Percentiles rank a stretch among this genome's conserved stretches.
These are phyloP conservation scores for Metschnikowia continentalis DNA, from an alignment of 805 yeast species.

Conservation along the genomic window DNA sequence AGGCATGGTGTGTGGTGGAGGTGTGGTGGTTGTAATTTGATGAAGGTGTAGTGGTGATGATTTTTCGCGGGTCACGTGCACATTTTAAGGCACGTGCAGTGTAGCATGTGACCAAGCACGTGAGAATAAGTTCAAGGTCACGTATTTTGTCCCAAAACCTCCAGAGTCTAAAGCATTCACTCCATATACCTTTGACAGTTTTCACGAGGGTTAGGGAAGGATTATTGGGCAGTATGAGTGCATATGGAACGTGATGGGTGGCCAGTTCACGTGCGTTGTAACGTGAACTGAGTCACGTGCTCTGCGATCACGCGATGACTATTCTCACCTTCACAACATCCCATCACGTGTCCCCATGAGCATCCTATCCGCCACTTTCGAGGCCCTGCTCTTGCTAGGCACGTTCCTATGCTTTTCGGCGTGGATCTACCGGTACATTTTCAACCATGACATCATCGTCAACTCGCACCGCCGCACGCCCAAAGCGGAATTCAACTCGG, in stretches of 20 bases:
- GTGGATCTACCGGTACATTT: conserved; percentile 22
- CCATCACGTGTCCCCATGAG: conserved; percentile 3
- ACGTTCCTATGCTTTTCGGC: conserved; percentile 12
- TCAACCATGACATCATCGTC: conserved; percentile 24
- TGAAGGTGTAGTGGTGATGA: not conserved
- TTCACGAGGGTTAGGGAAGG: too few species aligned
- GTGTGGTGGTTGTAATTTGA: not conserved
- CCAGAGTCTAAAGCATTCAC: too few species aligned
- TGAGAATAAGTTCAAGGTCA: not conserved
- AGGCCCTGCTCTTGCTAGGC: conserved; percentile 14
- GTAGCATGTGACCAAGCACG: not conserved
- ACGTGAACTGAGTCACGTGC: not conserved
- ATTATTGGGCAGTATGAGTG: too few species aligned
- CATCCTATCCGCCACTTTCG: not conserved
- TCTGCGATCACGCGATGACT: not conserved
- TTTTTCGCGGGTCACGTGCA: not conserved
- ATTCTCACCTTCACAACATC: not conserved
- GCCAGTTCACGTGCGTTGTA: not conserved
- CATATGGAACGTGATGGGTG: too few species aligned
- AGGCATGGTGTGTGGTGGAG: conserved; percentile 21
- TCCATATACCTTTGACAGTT: too few species aligned
- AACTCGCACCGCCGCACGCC: conserved; percentile 19
- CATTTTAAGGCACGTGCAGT: too few species aligned
- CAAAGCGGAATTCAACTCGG: conserved; percentile 25
- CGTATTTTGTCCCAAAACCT: too few species aligned